Base-by-base conservation (phyloP, 495 filamentous ascomycete species). In the Tuber aestivum region DNA sequence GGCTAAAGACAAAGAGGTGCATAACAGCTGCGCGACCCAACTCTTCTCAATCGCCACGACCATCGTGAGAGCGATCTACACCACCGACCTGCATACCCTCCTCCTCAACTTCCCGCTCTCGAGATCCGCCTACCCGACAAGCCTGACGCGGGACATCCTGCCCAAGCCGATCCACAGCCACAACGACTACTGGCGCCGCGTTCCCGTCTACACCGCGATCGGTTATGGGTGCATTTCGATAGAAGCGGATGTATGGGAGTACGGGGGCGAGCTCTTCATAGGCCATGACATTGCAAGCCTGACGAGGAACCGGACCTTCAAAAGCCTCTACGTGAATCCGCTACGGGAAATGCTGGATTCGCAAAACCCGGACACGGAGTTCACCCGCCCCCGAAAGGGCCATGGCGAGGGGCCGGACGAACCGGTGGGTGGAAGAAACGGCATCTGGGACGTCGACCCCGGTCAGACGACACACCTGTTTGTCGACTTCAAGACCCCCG, bases 221-320 rank as follows among this genome's bases (percentile, higher is more conserved):
- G 90, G 90, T 79, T 90, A 87, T 42, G 92, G 94, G 44, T 91
- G 89, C 80, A 88, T 89, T n/a, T 87, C 88, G 1, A 89, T 94
- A 40, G 94, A 97, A 85, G 94, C 93, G 0, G 94, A 97, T 82
- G 91, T 97, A 32, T 97, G 93, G 94, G 87, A 93, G 40, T 90
- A 91, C 74, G 87, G 90, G 41, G 79, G 73, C 1, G 91, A 93
- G 37, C 87, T 93, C 8, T 91, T 74, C 44, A 74, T 94, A 41
- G 91, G 90, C 0, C 89, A 90, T 74, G 87, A 89, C 50, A 78
- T 80, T 1, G 83, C 86, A 0, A 83, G 84, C 23, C 82, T 91
- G 18, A 87, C 86, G 1, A 79, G 84, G 14, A 86, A 89, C 73
- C 86, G 88, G 7, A 92, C 91, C 0, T 88, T 95, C 72, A 83